Base-by-base conservation (phyloP, 1,284 basidiomycete species). In the Trichosporon coremiiforme region DNA sequence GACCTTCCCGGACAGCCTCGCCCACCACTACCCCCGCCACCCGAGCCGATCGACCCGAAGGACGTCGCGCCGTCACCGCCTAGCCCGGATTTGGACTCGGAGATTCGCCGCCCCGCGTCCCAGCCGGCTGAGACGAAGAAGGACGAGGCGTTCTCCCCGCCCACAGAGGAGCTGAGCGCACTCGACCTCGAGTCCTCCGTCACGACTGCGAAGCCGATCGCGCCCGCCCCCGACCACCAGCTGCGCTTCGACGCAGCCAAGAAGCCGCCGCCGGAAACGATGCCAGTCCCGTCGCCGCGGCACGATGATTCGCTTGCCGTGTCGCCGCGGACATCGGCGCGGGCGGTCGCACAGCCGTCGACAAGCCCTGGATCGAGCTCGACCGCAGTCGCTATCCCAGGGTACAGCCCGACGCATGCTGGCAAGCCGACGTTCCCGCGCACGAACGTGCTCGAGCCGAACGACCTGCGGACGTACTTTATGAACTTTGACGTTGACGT, bases 381-480 rank as follows among this genome's bases (percentile, higher is more conserved):
- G 25, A 38, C 53, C 13, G 17, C 31, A 35, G 9, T 68, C 69
- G 29, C 64, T 64, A 13, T 41, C 25, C 35, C 67, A 31, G 64
- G 33, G 7, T 50, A 38, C 35, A 41, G 50, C 33, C 65, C 68
- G 17, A 38, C 38, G 2, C 57, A 33, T 6, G 36, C 41, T n/a
- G 36, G 29, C 31, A 79, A 79, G 55, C 81, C 86, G 38, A 85
- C 86, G 63, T 85, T 89, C 50, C 87, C 87, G 0, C 82, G 84
- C 38, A 86, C 88, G 8, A 90, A 87, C 73, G 85, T 87, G 2
- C 87, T 90, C 31, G 85, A 85, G 62, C 89, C 92, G 2, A 86
- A 85, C 68, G 87, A 88, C 13, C 81, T 96, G 36, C 84, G 86
- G 65, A 83, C 85, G 1, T 93, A 90, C 78, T 83, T 91, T 72